phyloP scores from a whole-genome alignment of 805 yeast species.

The Blastobotrys robertii region DNA sequence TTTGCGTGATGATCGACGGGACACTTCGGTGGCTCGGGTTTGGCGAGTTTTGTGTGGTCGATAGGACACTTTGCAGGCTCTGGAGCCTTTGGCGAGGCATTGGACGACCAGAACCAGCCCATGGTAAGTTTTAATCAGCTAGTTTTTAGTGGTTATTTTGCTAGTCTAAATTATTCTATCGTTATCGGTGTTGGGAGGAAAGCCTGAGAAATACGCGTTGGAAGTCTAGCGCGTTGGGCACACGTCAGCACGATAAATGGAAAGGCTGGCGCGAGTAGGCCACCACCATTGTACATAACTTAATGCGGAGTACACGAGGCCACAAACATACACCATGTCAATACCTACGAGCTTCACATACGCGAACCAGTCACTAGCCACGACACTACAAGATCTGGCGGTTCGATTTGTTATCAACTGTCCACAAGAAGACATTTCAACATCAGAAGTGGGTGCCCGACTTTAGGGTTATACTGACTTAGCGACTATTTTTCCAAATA shows the following conservation, averaged over 20 bases:
- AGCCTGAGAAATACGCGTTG: no score
- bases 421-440: slow-evolving; percentile 81
- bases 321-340: slow-evolving; percentile 10
- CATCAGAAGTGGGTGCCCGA: slow-evolving; percentile 37
- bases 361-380: slow-evolving; percentile 14
- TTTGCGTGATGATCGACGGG: slow-evolving; percentile 20
- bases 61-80: slow-evolving; percentile 32
- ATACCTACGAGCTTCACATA: slow-evolving; percentile 9
- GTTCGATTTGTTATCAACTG: slow-evolving; percentile 87
- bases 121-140: slow-evolving; percentile 27
- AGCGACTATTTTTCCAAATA: slow-evolving; percentile 80
- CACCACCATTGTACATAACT: no score
- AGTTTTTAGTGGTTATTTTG: background rate
- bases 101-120: slow-evolving; percentile 90
- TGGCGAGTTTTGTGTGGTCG: slow-evolving; percentile 25
- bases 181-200: no score
- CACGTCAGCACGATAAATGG: no score
- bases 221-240: no score
- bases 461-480: background rate
- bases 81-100: slow-evolving; percentile 4
- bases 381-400: slow-evolving; percentile 46
- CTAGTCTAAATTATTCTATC: no score
- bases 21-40: slow-evolving; percentile 19
- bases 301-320: background rate
- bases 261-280: no score